Evolutionary conservation across 192 early-diverging fungal genomes (phyloP).

Genomic region (Haplosporangium gracile): DNA sequence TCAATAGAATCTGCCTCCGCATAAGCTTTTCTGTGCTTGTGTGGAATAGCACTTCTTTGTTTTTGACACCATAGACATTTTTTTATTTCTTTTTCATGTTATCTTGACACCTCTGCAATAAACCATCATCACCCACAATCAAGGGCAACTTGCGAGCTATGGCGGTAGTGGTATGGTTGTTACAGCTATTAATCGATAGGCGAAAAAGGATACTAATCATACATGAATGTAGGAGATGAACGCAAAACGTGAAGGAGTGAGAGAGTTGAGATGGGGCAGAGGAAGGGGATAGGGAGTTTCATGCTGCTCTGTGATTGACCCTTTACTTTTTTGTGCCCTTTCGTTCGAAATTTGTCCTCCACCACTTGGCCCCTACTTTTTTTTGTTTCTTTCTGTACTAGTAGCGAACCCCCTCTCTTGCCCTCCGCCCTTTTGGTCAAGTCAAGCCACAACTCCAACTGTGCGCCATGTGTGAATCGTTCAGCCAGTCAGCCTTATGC

Average conservation of each 20-base stretch:
- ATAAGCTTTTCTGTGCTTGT: not conserved
- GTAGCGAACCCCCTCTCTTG: not conserved
- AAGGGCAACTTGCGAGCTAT: not conserved
- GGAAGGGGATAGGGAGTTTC: not conserved
- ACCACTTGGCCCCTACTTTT: not conserved
- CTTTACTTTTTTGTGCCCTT: too few relatives aligned
- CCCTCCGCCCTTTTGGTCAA: not conserved
- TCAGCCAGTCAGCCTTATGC: not conserved
- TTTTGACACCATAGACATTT: not conserved
- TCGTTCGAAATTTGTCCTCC: too few relatives aligned
- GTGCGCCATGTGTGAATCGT: not conserved
- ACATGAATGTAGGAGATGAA: not conserved
- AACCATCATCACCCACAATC: not conserved
- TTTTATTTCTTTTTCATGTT: not conserved
- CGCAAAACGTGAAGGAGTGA: not conserved
- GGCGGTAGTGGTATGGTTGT: not conserved
- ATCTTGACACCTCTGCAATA: not conserved
- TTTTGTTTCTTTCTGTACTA: not conserved
- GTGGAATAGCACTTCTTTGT: not conserved
- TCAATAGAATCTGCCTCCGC: constrained; percentile 29
- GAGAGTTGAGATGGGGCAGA: not conserved
- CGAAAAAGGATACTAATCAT: not conserved
- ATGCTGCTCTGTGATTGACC: too few relatives aligned
- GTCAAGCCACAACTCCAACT: not conserved
- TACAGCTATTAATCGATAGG: not conserved